Conservation (phyloP, 805 yeast genomes). For the Allodekkera sacchari region DNA sequence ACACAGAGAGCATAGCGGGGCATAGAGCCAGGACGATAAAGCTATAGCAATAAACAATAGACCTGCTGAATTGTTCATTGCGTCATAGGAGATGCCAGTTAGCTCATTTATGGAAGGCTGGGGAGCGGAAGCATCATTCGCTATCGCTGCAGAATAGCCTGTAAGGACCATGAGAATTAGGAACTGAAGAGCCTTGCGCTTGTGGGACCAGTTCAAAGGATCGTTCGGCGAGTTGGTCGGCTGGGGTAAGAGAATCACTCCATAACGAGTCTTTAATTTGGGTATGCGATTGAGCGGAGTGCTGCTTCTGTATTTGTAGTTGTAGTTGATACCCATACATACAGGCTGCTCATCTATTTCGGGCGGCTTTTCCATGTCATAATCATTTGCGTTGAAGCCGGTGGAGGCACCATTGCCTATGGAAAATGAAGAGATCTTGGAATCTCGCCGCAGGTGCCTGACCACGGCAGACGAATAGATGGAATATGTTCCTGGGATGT, state of each 20-base stretch:
- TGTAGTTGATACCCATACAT: conserved; percentile 7
- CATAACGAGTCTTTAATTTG: conserved; percentile 21
- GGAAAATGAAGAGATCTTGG: conserved; percentile 1
- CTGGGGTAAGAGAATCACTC: conserved; percentile 36
- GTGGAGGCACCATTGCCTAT: no score
- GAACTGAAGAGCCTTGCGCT: conserved; percentile 31
- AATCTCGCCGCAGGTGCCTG: conserved; percentile 10
- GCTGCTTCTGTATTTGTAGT: conserved; percentile 11
- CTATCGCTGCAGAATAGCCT: conserved; percentile 41
- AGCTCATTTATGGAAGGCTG: conserved; percentile 35
- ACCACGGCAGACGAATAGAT: conserved; percentile 35
- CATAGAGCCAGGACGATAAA: conserved; percentile 33
- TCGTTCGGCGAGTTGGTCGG: conserved; percentile 41
- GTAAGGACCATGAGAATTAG: conserved; percentile 32
- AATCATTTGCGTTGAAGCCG: no score
- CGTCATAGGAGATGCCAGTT: conserved; percentile 35
- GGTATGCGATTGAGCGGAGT: conserved; percentile 15
- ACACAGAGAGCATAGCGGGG: conserved; percentile 36
- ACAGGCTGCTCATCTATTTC: conserved; percentile 1
- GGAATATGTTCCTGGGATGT: conserved; percentile 49
- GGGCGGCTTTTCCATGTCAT: not conserved
- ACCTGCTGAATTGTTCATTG: conserved; percentile 44
- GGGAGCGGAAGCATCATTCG: conserved; percentile 41
- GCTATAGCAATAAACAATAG: conserved; percentile 38
- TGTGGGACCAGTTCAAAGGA: conserved; percentile 39